These are phyloP conservation scores for Parascedosporium putredinis DNA, from an alignment of 2,329 filamentous ascomycete species.

Conservation along the genomic window DNA sequence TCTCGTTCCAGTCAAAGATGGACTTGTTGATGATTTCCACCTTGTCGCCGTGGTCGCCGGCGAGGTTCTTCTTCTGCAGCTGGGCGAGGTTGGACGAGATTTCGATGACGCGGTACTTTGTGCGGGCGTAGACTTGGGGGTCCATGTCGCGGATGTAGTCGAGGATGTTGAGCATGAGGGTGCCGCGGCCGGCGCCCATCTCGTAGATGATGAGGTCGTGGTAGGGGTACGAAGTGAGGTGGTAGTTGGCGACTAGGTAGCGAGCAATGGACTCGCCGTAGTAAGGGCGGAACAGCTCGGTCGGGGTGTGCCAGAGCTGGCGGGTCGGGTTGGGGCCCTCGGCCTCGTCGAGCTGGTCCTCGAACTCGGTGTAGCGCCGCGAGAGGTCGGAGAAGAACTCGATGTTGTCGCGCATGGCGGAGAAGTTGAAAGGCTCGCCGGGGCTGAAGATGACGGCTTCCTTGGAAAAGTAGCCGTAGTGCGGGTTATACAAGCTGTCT, in stretches of 20 bases:
- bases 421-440: slow-evolving; percentile 85
- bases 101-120: slow-evolving; percentile 91
- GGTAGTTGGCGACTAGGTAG: slow-evolving; percentile 93
- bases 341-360: slow-evolving; percentile 70
- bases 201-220: slow-evolving; percentile 97
- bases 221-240: slow-evolving; percentile 86
- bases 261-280: slow-evolving; percentile 97
- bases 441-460: slow-evolving; percentile 94
- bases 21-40: slow-evolving; percentile 92
- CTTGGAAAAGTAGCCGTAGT: slow-evolving; percentile 94
- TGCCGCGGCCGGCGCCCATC: slow-evolving; percentile 95
- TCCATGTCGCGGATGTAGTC: slow-evolving; percentile 89
- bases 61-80: slow-evolving; percentile 63
- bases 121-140: slow-evolving; percentile 86
- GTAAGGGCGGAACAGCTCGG: slow-evolving; percentile 90
- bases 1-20: slow-evolving; percentile 86
- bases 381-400: slow-evolving; percentile 72
- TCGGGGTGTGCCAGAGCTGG: slow-evolving; percentile 97
- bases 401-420: slow-evolving; percentile 67
- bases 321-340: slow-evolving; percentile 58
- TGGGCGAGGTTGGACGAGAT: slow-evolving; percentile 75
- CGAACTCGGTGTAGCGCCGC: slow-evolving; percentile 77
- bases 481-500: slow-evolving; percentile 91
- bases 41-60: slow-evolving; percentile 62
- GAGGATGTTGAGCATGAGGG: slow-evolving; percentile 94